Percentiles rank a stretch among this genome's conserved stretches.
Evolutionary conservation across 192 early-diverging fungal genomes (phyloP).

Genomic region (Dissophora globulifera): DNA sequence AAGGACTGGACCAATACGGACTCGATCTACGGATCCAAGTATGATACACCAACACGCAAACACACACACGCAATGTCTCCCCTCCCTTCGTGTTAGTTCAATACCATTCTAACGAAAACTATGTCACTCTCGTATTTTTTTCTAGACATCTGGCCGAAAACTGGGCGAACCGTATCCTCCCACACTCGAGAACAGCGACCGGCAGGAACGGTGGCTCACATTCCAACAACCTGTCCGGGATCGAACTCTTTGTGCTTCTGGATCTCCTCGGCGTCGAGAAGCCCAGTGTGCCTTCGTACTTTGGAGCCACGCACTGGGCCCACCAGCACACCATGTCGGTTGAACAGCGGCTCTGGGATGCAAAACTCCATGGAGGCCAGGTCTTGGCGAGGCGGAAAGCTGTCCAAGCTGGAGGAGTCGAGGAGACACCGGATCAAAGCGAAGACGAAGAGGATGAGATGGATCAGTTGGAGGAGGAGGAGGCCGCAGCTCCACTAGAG

Average conservation of each 20-base stretch:
- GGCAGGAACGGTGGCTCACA: slow-evolving; percentile 37
- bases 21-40: slow-evolving; percentile 90
- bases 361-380: slow-evolving; percentile 34
- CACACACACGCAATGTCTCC: no score
- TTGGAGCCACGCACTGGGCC: slow-evolving; percentile 70
- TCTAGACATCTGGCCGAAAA: slow-evolving; percentile 79
- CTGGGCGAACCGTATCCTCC: slow-evolving; percentile 71
- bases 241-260: slow-evolving; percentile 88
- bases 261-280: slow-evolving; percentile 83
- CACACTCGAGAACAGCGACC: slow-evolving; percentile 19
- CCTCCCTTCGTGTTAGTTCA: no score
- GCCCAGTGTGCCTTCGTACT: slow-evolving; percentile 67
- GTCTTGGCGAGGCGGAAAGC: slow-evolving; percentile 1
- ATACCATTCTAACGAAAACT: no score
- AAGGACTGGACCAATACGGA: slow-evolving; percentile 76
- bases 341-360: slow-evolving; percentile 69
- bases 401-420: background rate
- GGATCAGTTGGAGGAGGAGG: slow-evolving; percentile 19
- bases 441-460: background rate
- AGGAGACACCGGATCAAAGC: slow-evolving; percentile 1
- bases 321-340: slow-evolving; percentile 77
- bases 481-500: slow-evolving; percentile 18
- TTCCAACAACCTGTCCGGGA: slow-evolving; percentile 66
- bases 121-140: background rate
- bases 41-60: no score